Percentiles rank a stretch among this genome's conserved stretches.
Evolutionary conservation across 192 early-diverging fungal genomes (phyloP).

Genomic region (Gryganskiella cystojenkinii): DNA sequence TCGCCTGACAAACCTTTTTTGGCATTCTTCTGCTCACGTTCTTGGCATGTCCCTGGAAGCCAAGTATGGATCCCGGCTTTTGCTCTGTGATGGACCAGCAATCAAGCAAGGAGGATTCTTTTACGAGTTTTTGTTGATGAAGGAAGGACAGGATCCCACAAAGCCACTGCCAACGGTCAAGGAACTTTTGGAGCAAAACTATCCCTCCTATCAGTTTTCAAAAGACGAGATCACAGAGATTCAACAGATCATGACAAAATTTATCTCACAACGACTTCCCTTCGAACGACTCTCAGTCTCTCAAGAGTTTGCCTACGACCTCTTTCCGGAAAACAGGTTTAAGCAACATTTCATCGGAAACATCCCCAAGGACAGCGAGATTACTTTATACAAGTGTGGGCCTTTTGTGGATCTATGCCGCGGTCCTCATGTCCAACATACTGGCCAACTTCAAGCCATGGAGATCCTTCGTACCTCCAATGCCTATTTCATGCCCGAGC

Average conservation of each 20-base stretch:
- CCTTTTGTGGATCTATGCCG: slow-evolving; percentile 82
- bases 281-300: slow-evolving; percentile 77
- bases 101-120: slow-evolving; percentile 81
- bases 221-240: slow-evolving; percentile 65
- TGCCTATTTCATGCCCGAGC: slow-evolving; percentile 68
- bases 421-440: slow-evolving; percentile 81
- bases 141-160: slow-evolving; percentile 30
- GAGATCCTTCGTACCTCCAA: slow-evolving; percentile 67
- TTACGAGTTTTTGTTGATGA: slow-evolving; percentile 77
- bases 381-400: slow-evolving; percentile 77
- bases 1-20: slow-evolving; percentile 60
- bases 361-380: slow-evolving; percentile 55
- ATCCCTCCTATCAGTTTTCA: slow-evolving; percentile 55
- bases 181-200: slow-evolving; percentile 35
- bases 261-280: slow-evolving; percentile 60
- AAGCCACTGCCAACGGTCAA: slow-evolving; percentile 34
- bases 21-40: slow-evolving; percentile 79
- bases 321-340: slow-evolving; percentile 81
- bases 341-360: slow-evolving; percentile 73
- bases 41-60: slow-evolving; percentile 78
- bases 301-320: slow-evolving; percentile 63
- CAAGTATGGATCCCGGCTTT: slow-evolving; percentile 71
- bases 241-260: slow-evolving; percentile 59
- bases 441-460: slow-evolving; percentile 66
- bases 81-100: slow-evolving; percentile 79